Evolutionary conservation across 768 basidiomycete species (phyloP), one percentile per base, ranked within the genome.

Genomic region (Ramaria rubella): DNA sequence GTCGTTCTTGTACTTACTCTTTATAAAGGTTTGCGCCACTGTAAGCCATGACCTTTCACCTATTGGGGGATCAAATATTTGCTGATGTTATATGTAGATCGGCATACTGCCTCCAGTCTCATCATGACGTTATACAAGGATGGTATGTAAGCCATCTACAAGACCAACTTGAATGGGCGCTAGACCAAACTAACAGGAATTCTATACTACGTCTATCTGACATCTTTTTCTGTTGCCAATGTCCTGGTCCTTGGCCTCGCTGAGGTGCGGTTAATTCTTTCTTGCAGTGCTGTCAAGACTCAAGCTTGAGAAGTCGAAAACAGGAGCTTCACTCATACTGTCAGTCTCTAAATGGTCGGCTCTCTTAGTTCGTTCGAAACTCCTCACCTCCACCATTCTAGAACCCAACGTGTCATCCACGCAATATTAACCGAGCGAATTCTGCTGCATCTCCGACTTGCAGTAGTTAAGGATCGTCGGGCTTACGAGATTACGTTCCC

Each of bases 361-460:
- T 17, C 14, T 23, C 17, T 46, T 24, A 7, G n/a, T 29, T 5
- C 45, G 26, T 6, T 17, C 9, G 19, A 24, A 46, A 23, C 36
- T 6, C 23, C 5, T 46, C 5, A 23, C 9, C 15, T 24, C n/a
- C 38, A 40, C 19, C 23, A 23, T 34, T 12, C 27, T 12, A 54
- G 52, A 19, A 48, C 43, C n/a, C 55, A 57, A 34, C 55, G 55
- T 4, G 46, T 57, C 5, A 15, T 57, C 9, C 55, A 57, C 26
- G 45, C 49, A 5, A 48, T 57, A 21, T 43, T 57, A 19, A 48
- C 55, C 11, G 26, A 48, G 9, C 55, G 55, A 2, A 57, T 57
- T 15, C 55, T 57, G 8, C 55, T 57, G 19, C 43, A 57, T 34
- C 55, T 57, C 1, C 55, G 55, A 2, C 49, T 21, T 40, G 55